Conservation (phyloP, 148 eudicot species). For the Diospyros kaki region DNA sequence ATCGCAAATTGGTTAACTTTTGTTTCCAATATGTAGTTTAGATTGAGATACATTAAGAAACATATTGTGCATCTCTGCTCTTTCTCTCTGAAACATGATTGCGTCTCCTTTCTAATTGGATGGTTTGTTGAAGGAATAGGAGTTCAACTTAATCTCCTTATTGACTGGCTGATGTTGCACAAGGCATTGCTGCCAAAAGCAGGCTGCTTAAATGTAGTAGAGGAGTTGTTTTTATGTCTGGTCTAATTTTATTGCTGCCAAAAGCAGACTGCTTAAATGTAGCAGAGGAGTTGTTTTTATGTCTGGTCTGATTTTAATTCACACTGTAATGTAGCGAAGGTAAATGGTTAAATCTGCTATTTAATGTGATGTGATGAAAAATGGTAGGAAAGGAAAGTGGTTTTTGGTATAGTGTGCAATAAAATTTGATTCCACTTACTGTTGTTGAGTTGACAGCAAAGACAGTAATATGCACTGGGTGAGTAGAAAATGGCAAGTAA, state of each 20-base stretch:
- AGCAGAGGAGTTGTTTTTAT: too few relatives aligned
- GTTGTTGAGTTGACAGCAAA: not conserved
- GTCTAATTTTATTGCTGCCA: too few relatives aligned
- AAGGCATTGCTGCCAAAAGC: constrained; percentile 6
- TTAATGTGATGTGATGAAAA: not conserved
- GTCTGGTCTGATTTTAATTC: too few relatives aligned
- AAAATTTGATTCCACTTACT: not conserved
- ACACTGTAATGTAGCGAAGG: too few relatives aligned
- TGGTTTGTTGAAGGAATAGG: not conserved
- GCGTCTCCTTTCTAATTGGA: not conserved
- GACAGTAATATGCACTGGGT: not conserved
- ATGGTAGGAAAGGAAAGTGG: not conserved
- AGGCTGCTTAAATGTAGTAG: not conserved
- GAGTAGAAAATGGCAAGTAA: not conserved
- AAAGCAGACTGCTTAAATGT: too few relatives aligned
- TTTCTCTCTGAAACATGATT: not conserved
- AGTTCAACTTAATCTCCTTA: not conserved
- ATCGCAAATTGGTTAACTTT: not conserved
- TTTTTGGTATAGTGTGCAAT: not conserved
- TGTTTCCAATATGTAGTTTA: not conserved
- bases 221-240: not conserved
- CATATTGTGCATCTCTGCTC: not conserved
- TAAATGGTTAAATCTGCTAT: not conserved
- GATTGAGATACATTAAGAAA: not conserved
- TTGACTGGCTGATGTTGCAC: too few relatives aligned